Conservation (phyloP, 768 basidiomycete genomes). For the Galerina sulciceps region DNA sequence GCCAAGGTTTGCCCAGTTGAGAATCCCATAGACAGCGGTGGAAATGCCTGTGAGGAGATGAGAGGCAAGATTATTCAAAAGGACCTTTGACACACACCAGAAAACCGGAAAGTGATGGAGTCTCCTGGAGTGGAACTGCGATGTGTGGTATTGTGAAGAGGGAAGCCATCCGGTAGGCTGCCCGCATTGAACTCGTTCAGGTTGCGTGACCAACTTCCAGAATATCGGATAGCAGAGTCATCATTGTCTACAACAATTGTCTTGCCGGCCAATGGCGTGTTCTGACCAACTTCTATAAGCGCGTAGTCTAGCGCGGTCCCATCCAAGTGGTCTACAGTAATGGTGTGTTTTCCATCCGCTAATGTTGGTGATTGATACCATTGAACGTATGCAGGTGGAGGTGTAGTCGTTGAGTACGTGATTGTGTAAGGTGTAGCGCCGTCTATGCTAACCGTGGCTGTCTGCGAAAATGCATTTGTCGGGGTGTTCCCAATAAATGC, state of each 20-base stretch:
- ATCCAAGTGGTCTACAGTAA: constrained; percentile 24
- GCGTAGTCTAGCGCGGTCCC: constrained; percentile 27
- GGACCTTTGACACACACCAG: constrained; percentile 15
- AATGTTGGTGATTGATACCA: constrained; percentile 32
- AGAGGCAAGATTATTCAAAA: neutral
- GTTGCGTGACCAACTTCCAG: constrained; percentile 22
- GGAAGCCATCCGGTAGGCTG: constrained; percentile 19
- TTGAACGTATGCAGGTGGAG: constrained; percentile 19
- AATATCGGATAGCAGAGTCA: constrained; percentile 22
- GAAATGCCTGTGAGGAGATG: constrained; percentile 18
- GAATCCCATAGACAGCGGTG: constrained; percentile 27
- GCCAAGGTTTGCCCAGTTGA: constrained; percentile 27
- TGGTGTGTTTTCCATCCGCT: constrained; percentile 26
- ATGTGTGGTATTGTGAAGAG: constrained; percentile 22
- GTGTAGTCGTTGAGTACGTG: constrained; percentile 10
- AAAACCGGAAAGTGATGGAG: constrained; percentile 25
- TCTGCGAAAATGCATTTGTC: constrained; percentile 10
- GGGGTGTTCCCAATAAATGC: constrained; percentile 29
- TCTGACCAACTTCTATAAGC: constrained; percentile 24
- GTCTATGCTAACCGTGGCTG: constrained; percentile 23
- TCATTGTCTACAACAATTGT: constrained; percentile 29
- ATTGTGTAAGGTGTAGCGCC: constrained; percentile 17
- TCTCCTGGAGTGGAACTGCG: constrained; percentile 17
- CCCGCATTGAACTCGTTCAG: constrained; percentile 13
- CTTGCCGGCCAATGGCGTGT: constrained; percentile 23